Conservation (phyloP, 2,329 filamentous ascomycete species). For the Elsinoe australis region DNA sequence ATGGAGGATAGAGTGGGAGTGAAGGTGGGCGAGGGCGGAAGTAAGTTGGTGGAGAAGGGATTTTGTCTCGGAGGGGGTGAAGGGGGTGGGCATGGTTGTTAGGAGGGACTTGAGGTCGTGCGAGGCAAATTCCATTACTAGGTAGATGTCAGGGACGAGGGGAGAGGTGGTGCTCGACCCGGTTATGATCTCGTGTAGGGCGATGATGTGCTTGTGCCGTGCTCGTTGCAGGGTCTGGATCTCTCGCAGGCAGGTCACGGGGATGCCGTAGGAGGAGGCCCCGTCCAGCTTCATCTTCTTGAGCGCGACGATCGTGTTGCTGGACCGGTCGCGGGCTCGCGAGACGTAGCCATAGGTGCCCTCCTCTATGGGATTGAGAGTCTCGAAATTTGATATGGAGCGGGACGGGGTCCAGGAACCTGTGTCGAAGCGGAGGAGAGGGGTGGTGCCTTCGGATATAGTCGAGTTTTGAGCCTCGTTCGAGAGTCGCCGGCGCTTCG, state of each 20-base stretch:
- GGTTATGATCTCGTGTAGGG: conserved; percentile 68
- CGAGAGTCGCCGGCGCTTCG: conserved; percentile 56
- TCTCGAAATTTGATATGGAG: conserved; percentile 81
- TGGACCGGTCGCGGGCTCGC: conserved; percentile 64
- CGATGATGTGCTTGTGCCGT: conserved; percentile 73
- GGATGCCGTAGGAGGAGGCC: conserved; percentile 51
- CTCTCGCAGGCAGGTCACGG: conserved; percentile 86
- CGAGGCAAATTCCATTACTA: conserved; percentile 96
- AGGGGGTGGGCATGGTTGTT: conserved; percentile 89
- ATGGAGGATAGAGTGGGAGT: conserved; percentile 73
- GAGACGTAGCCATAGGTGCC: conserved; percentile 94
- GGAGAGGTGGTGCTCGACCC: conserved; percentile 45
- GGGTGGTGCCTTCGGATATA: conserved; percentile 32
- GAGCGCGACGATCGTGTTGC: conserved; percentile 75
- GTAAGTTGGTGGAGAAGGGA: conserved; percentile 77
- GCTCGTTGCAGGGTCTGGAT: conserved; percentile 84
- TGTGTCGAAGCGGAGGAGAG: conserved; percentile 63
- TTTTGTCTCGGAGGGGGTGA: conserved; percentile 86
- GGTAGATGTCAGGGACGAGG: conserved; percentile 60
- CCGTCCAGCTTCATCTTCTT: conserved; percentile 86
- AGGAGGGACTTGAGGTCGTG: conserved; percentile 92
- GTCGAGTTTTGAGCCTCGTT: conserved; percentile 31
- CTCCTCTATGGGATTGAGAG: conserved; percentile 94
- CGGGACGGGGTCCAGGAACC: conserved; percentile 63
- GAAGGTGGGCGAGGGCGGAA: conserved; percentile 74